Conservation (phyloP, 176 grass and related monocot species). For the Musa schizocarpa region DNA sequence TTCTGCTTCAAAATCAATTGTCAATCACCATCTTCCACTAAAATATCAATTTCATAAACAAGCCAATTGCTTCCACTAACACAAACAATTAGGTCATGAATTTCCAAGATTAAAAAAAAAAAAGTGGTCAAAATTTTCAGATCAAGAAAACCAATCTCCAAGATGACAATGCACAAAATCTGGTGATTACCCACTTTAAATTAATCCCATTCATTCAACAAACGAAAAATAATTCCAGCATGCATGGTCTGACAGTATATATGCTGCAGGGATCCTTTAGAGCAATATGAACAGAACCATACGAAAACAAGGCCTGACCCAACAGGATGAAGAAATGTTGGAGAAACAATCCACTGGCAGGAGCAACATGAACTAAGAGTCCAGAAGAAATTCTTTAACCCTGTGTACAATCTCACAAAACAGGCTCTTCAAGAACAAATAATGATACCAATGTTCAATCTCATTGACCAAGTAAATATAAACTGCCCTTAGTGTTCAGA, state of each 20-base stretch:
- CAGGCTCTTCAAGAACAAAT: background rate
- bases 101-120: background rate
- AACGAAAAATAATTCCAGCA: background rate
- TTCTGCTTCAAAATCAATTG: background rate
- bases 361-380: background rate
- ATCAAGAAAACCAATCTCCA: background rate
- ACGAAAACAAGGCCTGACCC: background rate
- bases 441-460: background rate
- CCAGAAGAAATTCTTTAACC: background rate
- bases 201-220: background rate
- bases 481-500: background rate
- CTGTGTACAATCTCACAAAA: no score
- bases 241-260: background rate
- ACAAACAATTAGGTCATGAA: background rate
- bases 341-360: background rate
- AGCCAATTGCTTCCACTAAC: background rate
- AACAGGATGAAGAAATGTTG: background rate
- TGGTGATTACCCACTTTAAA: no score
- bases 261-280: background rate
- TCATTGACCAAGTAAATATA: background rate
- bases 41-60: background rate
- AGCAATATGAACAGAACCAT: background rate
- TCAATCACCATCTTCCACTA: background rate
- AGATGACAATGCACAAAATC: background rate
- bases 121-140: background rate